Evolutionary conservation across 2,329 filamentous ascomycete species (phyloP), one percentile per base, ranked within the genome.

Genomic region (Trichoderma brevicompactum): DNA sequence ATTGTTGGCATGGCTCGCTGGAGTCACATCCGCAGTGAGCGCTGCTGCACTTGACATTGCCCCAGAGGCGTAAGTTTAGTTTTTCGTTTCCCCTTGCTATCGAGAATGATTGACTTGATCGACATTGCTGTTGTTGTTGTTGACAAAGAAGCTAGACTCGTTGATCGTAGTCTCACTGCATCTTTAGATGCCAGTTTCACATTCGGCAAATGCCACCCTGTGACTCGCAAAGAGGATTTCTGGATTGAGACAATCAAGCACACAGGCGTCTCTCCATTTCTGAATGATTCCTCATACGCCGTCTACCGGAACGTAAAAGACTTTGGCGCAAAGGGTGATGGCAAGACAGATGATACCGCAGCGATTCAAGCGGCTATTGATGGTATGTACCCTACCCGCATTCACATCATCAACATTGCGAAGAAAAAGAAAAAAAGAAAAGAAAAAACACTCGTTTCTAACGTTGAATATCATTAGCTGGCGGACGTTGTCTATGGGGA

Each of bases 341-440:
- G 73, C 7, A 54, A 56, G 32, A 64, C 65, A 6, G 65, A 66
- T n/a, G 92, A 95, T 74, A 95, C 92, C 0, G 87, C 79, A 1
- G 91, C 92, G 50, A 95, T 96, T 82, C 95, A 96, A 80, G 78
- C 80, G 60, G 91, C 92, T 67, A 89, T 96, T 73, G 82, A 67
- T 1, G 65, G 58, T 52, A 50, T 10, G 58, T n/a, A 23, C 12
- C 2, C 19, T 6, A 13, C 3, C 23, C 9, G 9, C 50, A 32
- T 32, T 36, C 7, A 8, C 6, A 5, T n/a, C 17, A 12, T 15
- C 0, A 9, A 7, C 23, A 19, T 10, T 40, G 5, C 23, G 7
- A 32, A 34, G 7, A 32, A 2, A 12, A 9, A n/a, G n/a, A n/a
- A n/a, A n/a, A n/a, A n/a, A n/a, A n/a, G n/a, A n/a, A n/a, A n/a